Percentiles rank a stretch among this genome's conserved stretches.
Evolutionary conservation across 768 basidiomycete genomes (phyloP).

Genomic region (Boletus rubropictus): DNA sequence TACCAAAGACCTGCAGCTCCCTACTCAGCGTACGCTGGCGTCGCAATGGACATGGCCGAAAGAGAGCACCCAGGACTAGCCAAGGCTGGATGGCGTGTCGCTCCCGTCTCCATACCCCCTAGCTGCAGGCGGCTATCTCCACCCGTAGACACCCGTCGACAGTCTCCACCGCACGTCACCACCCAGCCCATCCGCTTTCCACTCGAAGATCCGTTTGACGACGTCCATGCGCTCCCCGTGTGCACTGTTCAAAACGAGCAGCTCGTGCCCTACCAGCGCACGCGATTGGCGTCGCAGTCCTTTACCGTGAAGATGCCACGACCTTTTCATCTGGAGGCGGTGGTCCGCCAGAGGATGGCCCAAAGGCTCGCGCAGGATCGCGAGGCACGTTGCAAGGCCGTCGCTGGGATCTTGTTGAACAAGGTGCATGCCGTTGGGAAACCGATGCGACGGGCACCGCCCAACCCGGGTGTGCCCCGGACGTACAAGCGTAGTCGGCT

Average conservation of each 20-base stretch:
- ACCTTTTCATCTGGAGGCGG: conserved; percentile 16
- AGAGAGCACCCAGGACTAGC: conserved; percentile 19
- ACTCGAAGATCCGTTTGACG: conserved; percentile 24
- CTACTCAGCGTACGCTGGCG: conserved; percentile 23
- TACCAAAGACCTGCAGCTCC: conserved; percentile 13
- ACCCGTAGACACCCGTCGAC: conserved; percentile 12
- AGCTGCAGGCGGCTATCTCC: conserved; percentile 28
- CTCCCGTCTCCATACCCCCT: conserved; percentile 14
- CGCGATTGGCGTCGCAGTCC: conserved; percentile 26
- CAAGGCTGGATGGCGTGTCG: conserved; percentile 25
- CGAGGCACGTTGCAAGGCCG: conserved; percentile 44
- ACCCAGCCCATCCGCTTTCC: conserved; percentile 20
- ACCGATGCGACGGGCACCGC: conserved; percentile 42
- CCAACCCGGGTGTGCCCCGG: conserved; percentile 26
- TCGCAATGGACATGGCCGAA: conserved; percentile 21
- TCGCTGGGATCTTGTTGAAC: conserved; percentile 54
- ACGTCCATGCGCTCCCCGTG: conserved; percentile 15
- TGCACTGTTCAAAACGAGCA: conserved; percentile 6
- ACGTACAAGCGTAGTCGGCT: conserved; percentile 50
- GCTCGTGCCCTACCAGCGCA: conserved; percentile 22
- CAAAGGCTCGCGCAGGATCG: conserved; percentile 32
- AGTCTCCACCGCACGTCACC: conserved; percentile 7
- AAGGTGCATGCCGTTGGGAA: conserved; percentile 48
- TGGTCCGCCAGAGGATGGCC: conserved; percentile 30
- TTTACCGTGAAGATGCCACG: conserved; percentile 24